Evolutionary conservation across 176 grass and related monocot genomes (phyloP), one percentile per base, ranked within the genome.

Genomic region (Canna indica): DNA sequence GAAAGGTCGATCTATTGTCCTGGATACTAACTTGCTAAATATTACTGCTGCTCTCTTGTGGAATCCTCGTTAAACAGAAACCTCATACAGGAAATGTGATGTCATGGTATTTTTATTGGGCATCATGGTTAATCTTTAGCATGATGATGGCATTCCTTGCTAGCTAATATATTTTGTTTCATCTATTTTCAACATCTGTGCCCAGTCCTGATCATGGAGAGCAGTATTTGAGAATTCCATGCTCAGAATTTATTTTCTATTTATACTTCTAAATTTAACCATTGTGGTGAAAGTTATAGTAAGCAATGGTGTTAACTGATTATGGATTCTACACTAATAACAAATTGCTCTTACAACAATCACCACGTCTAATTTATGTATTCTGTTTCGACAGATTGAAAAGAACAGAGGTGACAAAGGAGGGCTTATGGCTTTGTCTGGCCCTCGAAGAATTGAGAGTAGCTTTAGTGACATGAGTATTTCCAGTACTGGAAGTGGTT

Each of bases 381-480:
- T 26, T 38, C 76, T n/a, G n/a, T 78, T 53, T 22, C 54, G 84
- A 39, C 69, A 95, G 90, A 87, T 90, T 78, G n/a, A n/a, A n/a
- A 95, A 74, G 78, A 84, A 84, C 58, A 95, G 76, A 87, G 63
- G 80, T 64, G 87, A 95, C 27, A 95, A 90, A 85, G 87, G 89
- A 36, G 85, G 86, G 44, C 90, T 82, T 77, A 85, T 88, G 61
- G 79, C 83, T 77, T 82, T 95, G 66, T 87, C 87, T 76, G 90
- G 86, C 47, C 86, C 87, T 22, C 73, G 76, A 33, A 79, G 79
- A 78, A 73, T 79, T 46, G 90, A 95, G 48, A 90, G 83, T 65
- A 32, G 64, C 72, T 90, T 87, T 53, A 81, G 47, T 47, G 87
- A 87, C n/a, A n/a, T 90, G 81, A 90, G 56, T 59, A 90, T 90